Evolutionary conservation across 768 basidiomycete species (phyloP), one percentile per base, ranked within the genome.

Genomic region (Lactarius akahatsu): DNA sequence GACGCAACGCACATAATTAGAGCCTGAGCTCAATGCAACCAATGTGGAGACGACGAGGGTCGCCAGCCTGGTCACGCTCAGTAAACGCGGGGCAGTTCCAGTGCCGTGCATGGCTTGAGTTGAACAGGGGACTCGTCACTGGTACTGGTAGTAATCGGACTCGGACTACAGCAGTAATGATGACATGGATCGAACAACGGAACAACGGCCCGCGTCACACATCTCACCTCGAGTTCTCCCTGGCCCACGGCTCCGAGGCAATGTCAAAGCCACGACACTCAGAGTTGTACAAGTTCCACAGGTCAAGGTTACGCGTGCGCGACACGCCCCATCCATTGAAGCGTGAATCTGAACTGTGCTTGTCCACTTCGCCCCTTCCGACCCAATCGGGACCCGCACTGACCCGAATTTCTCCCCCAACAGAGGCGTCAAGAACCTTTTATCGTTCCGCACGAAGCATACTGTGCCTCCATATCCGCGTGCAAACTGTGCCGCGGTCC

Each of bases 401-500:
- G 16, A 34, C 16, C 3, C 4, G 38, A 34, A 30, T 30, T 11
- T 10, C 26, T n/a, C 23, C 30, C 30, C 30, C 23, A 11, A 10
- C 40, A 71, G 70, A 62, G 52, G 62, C 16, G 61, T 71, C 41
- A 43, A 45, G 8, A 69, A 62, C 57, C 70, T 71, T 15, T 62
- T 62, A 2, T 61, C 56, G 13, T 60, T 64, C 28, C 52, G 62
- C 30, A 63, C 63, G 0, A 65, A 61, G 66, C 61, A 73, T 72
- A 47, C 69, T 56, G 16, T 70, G 41, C 9, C 77, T 43, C 72
- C 62, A 28, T 78, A 84, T 59, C 91, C 91, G 0, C 80, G 85
- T 15, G 81, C 84, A 8, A 77, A 83, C 59, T 81, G 83, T 61
- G 89, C 92, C 0, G 91, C 91, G 0, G 92, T 94, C 0, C 82